Conservation (phyloP, 2,329 filamentous ascomycete genomes). For the Elsinoe perseae region DNA sequence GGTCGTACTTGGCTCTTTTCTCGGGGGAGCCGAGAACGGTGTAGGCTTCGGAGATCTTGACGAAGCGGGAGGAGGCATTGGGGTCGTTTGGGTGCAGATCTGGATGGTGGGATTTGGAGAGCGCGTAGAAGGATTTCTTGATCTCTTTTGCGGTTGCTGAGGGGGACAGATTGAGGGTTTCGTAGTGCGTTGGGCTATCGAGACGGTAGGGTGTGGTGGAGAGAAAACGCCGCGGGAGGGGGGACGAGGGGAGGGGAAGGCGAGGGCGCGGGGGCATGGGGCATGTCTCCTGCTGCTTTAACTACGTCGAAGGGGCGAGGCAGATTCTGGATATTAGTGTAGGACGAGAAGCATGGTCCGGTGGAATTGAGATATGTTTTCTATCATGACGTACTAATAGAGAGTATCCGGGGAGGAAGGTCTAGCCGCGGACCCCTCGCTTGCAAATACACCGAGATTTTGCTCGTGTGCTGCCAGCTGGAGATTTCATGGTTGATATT, state of each 20-base stretch:
- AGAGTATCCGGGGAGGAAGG: neutral
- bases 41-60: constrained; percentile 79
- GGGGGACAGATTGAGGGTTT: constrained; percentile 63
- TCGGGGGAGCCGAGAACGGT: constrained; percentile 61
- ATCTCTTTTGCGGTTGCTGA: constrained; percentile 68
- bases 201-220: constrained; percentile 36
- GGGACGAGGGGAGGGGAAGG: neutral
- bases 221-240: constrained; percentile 28
- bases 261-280: constrained; percentile 19
- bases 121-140: constrained; percentile 75
- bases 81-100: constrained; percentile 79
- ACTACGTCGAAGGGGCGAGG: neutral
- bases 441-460: neutral
- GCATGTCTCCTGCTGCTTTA: constrained; percentile 14
- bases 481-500: neutral
- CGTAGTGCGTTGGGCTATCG: constrained; percentile 62
- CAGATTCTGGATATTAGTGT: neutral
- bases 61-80: constrained; percentile 64
- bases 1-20: constrained; percentile 76
- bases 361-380: neutral
- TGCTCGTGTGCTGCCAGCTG: neutral
- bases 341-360: neutral
- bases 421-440: neutral
- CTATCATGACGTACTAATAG: neutral
- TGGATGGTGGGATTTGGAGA: constrained; percentile 88